Evolutionary conservation across 768 basidiomycete genomes (phyloP), one percentile per base, ranked within the genome.

Genomic region (Lentinula raphanica): DNA sequence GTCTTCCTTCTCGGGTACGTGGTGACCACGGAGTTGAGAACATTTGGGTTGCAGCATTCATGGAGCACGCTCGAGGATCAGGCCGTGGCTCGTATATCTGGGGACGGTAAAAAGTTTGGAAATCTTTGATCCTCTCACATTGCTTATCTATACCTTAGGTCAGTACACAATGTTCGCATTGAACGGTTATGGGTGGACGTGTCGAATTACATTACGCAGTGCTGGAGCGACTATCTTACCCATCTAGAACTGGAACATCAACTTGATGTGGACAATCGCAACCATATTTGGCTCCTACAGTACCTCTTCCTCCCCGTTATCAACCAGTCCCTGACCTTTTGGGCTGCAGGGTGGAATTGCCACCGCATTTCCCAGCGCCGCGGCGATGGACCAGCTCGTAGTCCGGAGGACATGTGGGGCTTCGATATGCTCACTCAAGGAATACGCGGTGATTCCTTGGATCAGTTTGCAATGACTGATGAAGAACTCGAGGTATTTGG

Each of bases 1-100:
- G 63, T 1, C n/a, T 54, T 1, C 69, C 69, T 7, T 68, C 60
- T 12, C 56, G 62, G 2, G 50, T 67, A 9, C 57, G 62, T 19
- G 64, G 66, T 1, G 67, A 71, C 51, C 54, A 60, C 19, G 70
- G 70, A 1, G 63, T 64, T 0, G 67, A 73, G 51, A 74, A 74
- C 56, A 62, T 65, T 3, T 58, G 60, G 11, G 65, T 69, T 5
- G 61, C 69, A 1, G 59, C 63, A 0, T 68, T 50, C 27, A 73
- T 74, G 72, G 62, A 69, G 19, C 58, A 63, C 56, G 21, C 45
- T 2, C 46, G 61, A 11, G 72, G 73, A 0, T 46, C 59, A 0
- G 62, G 65, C 13, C 53, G 66, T 31, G 68, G 63, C 25, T 66
- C 65, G 3, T 71, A 11, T 69, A 66, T 68, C 8, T 67, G 63